Conservation (phyloP, 441 rosid species). For the Euphorbia celastroides region DNA sequence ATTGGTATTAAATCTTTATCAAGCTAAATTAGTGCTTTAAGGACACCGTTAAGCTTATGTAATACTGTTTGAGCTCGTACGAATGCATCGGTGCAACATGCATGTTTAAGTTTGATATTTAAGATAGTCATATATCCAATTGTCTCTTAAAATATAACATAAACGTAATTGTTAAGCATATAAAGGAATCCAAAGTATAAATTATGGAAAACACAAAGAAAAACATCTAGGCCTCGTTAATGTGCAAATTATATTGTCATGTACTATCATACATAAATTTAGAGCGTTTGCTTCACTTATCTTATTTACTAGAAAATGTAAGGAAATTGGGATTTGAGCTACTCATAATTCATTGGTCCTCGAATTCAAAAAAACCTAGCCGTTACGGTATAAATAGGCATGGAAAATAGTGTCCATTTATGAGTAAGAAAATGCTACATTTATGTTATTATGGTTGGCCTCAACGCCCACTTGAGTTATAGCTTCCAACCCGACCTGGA, state of each 20-base stretch:
- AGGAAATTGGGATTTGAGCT: constrained; percentile 11
- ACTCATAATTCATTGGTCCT: background rate
- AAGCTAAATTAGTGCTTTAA: no score
- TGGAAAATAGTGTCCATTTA: background rate
- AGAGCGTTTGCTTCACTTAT: background rate
- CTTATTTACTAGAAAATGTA: background rate
- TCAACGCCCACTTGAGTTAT: background rate
- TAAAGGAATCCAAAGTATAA: background rate
- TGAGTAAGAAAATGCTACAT: background rate
- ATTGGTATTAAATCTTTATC: no score
- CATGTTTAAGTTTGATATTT: no score
- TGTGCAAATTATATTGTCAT: background rate
- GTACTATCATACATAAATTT: background rate
- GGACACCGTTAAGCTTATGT: no score
- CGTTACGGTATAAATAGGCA: constrained; percentile 5
- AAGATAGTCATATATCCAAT: no score
- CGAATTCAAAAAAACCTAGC: constrained; percentile 4
- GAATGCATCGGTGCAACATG: no score
- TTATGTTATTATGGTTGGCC: background rate
- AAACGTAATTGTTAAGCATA: background rate
- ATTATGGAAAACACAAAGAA: background rate
- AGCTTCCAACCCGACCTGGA: no score
- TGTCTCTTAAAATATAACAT: background rate
- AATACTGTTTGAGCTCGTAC: no score
- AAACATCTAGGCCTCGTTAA: background rate